These are phyloP conservation scores for Picea abies DNA, from an alignment of 83 land plant genomes.

Conservation along the genomic window DNA sequence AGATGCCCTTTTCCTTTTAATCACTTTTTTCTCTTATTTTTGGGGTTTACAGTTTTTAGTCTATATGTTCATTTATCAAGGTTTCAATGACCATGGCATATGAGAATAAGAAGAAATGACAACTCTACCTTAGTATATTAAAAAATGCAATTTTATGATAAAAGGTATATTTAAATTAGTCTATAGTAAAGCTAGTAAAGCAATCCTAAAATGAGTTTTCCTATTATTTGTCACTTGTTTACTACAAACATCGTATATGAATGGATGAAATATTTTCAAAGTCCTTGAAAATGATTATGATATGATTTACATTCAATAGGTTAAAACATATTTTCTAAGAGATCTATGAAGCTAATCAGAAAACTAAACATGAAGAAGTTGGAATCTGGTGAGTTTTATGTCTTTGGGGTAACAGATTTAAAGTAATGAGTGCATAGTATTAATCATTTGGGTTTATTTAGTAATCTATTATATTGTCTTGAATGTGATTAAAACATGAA, in stretches of 20 bases:
- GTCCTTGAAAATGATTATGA: background rate
- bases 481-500: slow-evolving; percentile 29
- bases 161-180: slow-evolving; percentile 49
- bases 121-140: slow-evolving; percentile 78
- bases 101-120: slow-evolving; percentile 69
- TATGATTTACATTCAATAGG: slow-evolving; percentile 31
- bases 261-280: background rate
- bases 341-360: slow-evolving; percentile 75
- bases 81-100: slow-evolving; percentile 80
- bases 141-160: slow-evolving; percentile 94
- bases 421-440: too few relatives aligned
- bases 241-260: too few relatives aligned
- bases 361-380: slow-evolving; percentile 73
- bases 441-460: too few relatives aligned
- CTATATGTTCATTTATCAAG: slow-evolving; percentile 81
- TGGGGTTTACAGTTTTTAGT: slow-evolving; percentile 35
- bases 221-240: background rate
- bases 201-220: background rate
- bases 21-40: background rate
- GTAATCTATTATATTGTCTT: background rate
- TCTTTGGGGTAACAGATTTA: background rate
- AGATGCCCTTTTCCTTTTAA: too few relatives aligned
- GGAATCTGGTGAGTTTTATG: slow-evolving; percentile 68
- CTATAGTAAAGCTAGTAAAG: background rate
- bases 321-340: slow-evolving; percentile 92